Evolutionary conservation across 2,329 filamentous ascomycete genomes (phyloP), one percentile per base, ranked within the genome.

Genomic region (Colletotrichum cuscutae): DNA sequence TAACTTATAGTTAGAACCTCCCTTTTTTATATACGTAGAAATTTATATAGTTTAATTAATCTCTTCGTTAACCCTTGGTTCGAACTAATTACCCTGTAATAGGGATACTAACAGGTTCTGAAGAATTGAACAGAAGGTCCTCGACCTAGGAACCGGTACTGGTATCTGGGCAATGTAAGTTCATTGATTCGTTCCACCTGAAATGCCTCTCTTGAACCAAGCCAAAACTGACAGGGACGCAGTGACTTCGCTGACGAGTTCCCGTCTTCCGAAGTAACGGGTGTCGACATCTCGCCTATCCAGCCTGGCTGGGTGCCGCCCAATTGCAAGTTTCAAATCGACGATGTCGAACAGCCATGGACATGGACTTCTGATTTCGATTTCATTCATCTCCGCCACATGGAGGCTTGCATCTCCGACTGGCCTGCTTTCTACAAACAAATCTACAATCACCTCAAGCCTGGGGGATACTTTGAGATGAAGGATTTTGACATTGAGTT

Each of bases 371-470:
- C 19, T 2, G 79, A 84, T 35, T 89, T 90, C 76, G 90, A 92
- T 79, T 89, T 87, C 75, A 87, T 93, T 65, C 91, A 92, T 77
- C 87, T 88, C 8, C 86, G 88, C 8, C 78, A 89, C 76, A 85
- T 93, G 81, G 83, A 85, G 2, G 91, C 91, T 24, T 85, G 86
- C 60, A 87, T 92, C 74, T 80, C 83, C 1, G 86, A 90, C 75
- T 93, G 90, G 82, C 82, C 84, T 24, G 80, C 85, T 12, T 81
- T 93, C 8, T 86, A 92, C 72, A 79, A 79, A 13, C 87, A 89
- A 70, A 80, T 86, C 0, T 89, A 81, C 73, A 80, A 81, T 66
- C 86, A 90, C 71, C 80, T 90, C 24, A 87, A 86, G 74, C 79
- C 79, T 0, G 80, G 81, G 4, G 81, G 80, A 13, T 82, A 78